Percentiles rank a stretch among this genome's conserved stretches.
phyloP scores from a whole-genome alignment of 345 rosid genomes.

The Moricandia moricandioides region DNA sequence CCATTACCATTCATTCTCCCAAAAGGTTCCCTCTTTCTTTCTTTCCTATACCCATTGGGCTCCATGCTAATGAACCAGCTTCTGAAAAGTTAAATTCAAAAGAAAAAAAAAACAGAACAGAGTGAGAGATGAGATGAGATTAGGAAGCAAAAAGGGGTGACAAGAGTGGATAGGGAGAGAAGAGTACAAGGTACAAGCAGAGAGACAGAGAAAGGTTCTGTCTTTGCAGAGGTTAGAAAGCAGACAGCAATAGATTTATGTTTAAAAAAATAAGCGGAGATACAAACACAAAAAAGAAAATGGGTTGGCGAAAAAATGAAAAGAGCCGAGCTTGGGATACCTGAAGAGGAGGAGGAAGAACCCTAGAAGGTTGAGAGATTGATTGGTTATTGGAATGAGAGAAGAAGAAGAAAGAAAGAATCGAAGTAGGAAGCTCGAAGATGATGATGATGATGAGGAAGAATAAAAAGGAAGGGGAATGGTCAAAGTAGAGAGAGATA shows the following conservation, averaged over 20 bases:
- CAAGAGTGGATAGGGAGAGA: constrained; percentile 22
- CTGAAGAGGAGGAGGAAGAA: constrained; percentile 13
- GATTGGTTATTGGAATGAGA: constrained; percentile 13
- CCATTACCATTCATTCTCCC: constrained; percentile 55
- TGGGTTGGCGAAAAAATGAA: not conserved
- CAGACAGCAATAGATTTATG: constrained; percentile 7
- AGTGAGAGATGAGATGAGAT: not conserved
- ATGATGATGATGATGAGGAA: not conserved
- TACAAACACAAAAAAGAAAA: not conserved
- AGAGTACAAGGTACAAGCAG: constrained; percentile 21
- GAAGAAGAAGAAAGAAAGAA: constrained; percentile 10
- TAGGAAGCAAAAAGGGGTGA: not conserved
- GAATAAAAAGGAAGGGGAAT: constrained; percentile 24
- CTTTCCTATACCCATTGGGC: constrained; percentile 57
- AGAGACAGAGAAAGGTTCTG: constrained; percentile 32
- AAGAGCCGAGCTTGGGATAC: constrained; percentile 2
- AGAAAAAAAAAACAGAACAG: not conserved
- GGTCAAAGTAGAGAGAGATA: constrained; percentile 41
- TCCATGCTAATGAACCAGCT: constrained; percentile 46
- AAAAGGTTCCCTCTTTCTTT: constrained; percentile 47
- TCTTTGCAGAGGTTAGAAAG: constrained; percentile 22
- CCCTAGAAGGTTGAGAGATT: constrained; percentile 16
- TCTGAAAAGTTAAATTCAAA: not conserved
- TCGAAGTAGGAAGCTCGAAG: constrained; percentile 4
- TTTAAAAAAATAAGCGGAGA: constrained; percentile 22